Conservation (phyloP, 2,329 filamentous ascomycete species). For the Camillea tinctor region DNA sequence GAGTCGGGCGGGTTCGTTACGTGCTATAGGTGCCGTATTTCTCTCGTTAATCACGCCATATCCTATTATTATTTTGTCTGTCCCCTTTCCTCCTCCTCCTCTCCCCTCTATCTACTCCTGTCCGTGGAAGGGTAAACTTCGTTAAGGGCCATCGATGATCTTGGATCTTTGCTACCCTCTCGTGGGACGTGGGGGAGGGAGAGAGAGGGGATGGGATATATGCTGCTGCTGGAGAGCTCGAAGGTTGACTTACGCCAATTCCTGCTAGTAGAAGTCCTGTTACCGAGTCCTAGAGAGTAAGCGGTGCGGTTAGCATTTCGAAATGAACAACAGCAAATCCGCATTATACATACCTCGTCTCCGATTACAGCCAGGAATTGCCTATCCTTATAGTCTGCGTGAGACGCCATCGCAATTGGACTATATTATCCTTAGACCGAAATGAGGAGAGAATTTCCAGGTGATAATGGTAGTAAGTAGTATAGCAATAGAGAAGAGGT, state of each 20-base stretch:
- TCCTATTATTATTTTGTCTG: not conserved
- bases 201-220: not conserved
- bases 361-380: constrained; percentile 98
- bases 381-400: constrained; percentile 72
- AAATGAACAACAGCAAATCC: too few species aligned
- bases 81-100: not conserved
- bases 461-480: not conserved
- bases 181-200: not conserved
- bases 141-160: too few species aligned
- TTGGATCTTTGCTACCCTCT: too few species aligned
- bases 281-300: constrained; percentile 73
- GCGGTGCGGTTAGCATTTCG: not conserved
- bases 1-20: constrained; percentile 84
- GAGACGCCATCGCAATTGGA: constrained; percentile 43
- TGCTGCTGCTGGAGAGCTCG: not conserved
- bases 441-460: not conserved
- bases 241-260: constrained; percentile 66
- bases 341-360: constrained; percentile 69
- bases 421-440: not conserved
- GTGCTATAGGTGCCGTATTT: constrained; percentile 58
- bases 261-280: constrained; percentile 93
- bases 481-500: not conserved
- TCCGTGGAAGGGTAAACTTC: too few species aligned
- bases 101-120: too few species aligned
- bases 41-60: not conserved